A percentile compares a stretch with the other conserved stretches of the same genome.
These are phyloP conservation scores for Penicillium sp. DNA, from an alignment of 2,329 filamentous ascomycete genomes.

Conservation along the genomic window DNA sequence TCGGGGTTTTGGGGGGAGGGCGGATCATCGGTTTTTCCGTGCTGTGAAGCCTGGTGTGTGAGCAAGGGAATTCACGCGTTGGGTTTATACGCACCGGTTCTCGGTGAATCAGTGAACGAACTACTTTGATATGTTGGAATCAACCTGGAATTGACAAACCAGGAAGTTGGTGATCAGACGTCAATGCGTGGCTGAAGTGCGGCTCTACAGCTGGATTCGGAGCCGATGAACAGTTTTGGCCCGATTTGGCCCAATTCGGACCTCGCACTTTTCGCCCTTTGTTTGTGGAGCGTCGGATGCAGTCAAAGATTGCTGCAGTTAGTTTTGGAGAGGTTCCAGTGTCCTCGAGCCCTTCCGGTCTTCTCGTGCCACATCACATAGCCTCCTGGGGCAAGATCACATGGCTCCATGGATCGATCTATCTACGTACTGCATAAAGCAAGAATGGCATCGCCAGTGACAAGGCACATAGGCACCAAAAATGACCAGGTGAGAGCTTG, in stretches of 20 bases:
- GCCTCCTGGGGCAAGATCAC: slow-evolving; percentile 10
- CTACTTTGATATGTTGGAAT: not conserved
- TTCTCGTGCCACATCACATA: slow-evolving; percentile 4
- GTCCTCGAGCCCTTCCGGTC: not conserved
- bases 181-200: slow-evolving; percentile 1
- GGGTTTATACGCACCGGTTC: slow-evolving; percentile 16
- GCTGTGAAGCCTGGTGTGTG: slow-evolving; percentile 8
- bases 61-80: slow-evolving; percentile 14
- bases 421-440: slow-evolving; percentile 38
- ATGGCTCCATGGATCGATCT: slow-evolving; percentile 27
- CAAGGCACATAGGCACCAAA: not conserved
- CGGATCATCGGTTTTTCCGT: slow-evolving; percentile 37
- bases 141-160: not conserved
- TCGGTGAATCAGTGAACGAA: not conserved
- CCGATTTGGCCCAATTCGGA: not conserved
- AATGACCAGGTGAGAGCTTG: not conserved
- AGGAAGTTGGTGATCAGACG: not conserved
- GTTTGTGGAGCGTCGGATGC: not conserved
- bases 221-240: not conserved
- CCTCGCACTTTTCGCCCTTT: not conserved
- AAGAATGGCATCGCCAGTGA: slow-evolving; percentile 8
- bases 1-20: slow-evolving; percentile 25
- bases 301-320: not conserved
- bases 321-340: not conserved
- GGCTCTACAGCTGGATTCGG: slow-evolving; percentile 23